These are phyloP conservation scores for Penicilliopsis zonata DNA, from an alignment of 495 filamentous ascomycete species.

Conservation along the genomic window DNA sequence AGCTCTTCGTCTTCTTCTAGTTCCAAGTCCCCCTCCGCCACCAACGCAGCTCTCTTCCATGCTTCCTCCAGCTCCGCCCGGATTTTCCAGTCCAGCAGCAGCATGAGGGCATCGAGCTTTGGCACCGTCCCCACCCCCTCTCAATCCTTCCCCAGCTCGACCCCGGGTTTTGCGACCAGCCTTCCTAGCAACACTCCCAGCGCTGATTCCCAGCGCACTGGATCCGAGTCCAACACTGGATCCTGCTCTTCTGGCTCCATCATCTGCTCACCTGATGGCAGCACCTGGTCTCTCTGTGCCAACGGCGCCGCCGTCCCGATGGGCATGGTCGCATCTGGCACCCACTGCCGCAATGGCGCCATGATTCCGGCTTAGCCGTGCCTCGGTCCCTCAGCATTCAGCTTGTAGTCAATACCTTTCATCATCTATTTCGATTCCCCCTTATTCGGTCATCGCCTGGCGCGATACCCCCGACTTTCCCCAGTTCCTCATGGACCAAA, in stretches of 20 bases:
- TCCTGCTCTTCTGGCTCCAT: constrained; percentile 19
- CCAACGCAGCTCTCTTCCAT: constrained; percentile 1
- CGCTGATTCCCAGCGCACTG: constrained; percentile 7
- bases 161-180: background rate
- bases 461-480: too few species aligned
- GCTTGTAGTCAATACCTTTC: too few species aligned
- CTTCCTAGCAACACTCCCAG: constrained; percentile 2
- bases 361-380: constrained; percentile 7
- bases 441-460: background rate
- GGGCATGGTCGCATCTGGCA: constrained; percentile 30
- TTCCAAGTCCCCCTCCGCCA: constrained; percentile 12
- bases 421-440: too few species aligned
- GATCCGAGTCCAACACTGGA: constrained; percentile 8
- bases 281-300: constrained; percentile 23
- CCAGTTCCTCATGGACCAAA: too few species aligned
- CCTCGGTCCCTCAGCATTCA: too few species aligned
- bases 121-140: constrained; percentile 2
- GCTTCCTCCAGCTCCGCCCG: constrained; percentile 1
- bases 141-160: background rate
- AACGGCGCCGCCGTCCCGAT: constrained; percentile 22
- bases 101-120: constrained; percentile 1
- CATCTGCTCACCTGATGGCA: constrained; percentile 27
- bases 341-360: constrained; percentile 19
- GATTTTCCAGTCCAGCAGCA: background rate
- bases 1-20: constrained; percentile 1